phyloP scores from a whole-genome alignment of 768 basidiomycete genomes.

The Suillus sp. region DNA sequence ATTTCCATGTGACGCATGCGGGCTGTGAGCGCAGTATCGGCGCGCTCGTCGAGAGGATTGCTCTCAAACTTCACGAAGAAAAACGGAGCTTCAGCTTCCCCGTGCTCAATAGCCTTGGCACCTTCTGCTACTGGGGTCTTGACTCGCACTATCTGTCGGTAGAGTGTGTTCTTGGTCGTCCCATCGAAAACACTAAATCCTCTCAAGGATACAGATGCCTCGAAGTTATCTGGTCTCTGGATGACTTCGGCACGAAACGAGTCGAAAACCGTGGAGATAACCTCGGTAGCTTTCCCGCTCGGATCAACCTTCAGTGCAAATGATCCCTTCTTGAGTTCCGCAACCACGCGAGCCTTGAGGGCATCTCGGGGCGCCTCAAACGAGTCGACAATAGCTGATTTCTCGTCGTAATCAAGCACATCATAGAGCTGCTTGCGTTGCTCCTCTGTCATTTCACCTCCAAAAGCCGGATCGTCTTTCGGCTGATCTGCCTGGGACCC shows the following conservation, averaged over 20 bases:
- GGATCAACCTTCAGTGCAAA: slow-evolving; percentile 82
- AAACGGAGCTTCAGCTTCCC: slow-evolving; percentile 57
- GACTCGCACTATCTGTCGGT: slow-evolving; percentile 90
- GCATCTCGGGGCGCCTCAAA: slow-evolving; percentile 79
- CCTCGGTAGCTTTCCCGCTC: slow-evolving; percentile 60
- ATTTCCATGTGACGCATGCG: slow-evolving; percentile 96
- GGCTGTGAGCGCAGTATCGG: slow-evolving; percentile 87
- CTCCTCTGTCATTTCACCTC: slow-evolving; percentile 80
- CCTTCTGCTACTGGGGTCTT: slow-evolving; percentile 43
- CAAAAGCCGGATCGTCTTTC: slow-evolving; percentile 58
- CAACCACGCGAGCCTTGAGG: slow-evolving; percentile 70
- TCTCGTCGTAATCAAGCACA: slow-evolving; percentile 90
- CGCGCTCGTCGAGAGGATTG: slow-evolving; percentile 87
- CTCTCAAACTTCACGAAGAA: slow-evolving; percentile 91
- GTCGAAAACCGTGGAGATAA: slow-evolving; percentile 87
- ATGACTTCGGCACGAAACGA: slow-evolving; percentile 80
- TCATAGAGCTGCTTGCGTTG: slow-evolving; percentile 90
- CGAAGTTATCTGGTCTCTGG: slow-evolving; percentile 86
- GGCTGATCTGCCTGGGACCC: slow-evolving; percentile 45
- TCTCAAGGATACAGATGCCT: slow-evolving; percentile 81
- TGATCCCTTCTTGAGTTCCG: slow-evolving; percentile 84
- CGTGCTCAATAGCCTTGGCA: slow-evolving; percentile 37
- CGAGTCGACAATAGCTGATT: slow-evolving; percentile 65
- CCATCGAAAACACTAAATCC: slow-evolving; percentile 90
- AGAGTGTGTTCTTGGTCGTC: slow-evolving; percentile 76